These are phyloP conservation scores for Candida quercuum DNA, from an alignment of 805 yeast species.

Conservation along the genomic window DNA sequence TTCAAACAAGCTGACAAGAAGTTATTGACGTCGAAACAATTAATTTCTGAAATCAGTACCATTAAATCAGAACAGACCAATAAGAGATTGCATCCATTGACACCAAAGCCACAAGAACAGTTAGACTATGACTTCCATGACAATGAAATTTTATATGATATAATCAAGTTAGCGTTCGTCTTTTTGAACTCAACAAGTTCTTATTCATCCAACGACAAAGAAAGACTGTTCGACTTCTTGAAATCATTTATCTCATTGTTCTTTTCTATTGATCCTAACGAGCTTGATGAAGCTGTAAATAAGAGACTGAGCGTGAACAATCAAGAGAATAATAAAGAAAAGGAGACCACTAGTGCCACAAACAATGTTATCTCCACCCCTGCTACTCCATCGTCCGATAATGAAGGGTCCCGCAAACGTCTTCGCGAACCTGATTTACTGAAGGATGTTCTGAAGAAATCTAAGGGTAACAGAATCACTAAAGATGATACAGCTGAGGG, in stretches of 20 bases:
- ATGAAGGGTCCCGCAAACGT: conserved; percentile 26
- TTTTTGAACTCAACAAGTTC: conserved; percentile 65
- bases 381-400: conserved; percentile 12
- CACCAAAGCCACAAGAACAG: conserved; percentile 80
- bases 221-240: conserved; percentile 65
- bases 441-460: conserved; percentile 54
- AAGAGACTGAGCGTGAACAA: conserved; percentile 23
- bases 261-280: conserved; percentile 53
- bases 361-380: conserved; percentile 2
- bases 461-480: conserved; percentile 31
- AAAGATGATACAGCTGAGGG: conserved; percentile 25
- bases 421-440: conserved; percentile 47
- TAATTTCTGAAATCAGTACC: conserved; percentile 87
- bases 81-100: conserved; percentile 78
- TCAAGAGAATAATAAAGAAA: conserved; percentile 6
- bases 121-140: conserved; percentile 63
- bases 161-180: conserved; percentile 58
- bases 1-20: conserved; percentile 97
- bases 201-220: conserved; percentile 78
- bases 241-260: conserved; percentile 66
- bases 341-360: conserved; percentile 13
- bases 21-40: conserved; percentile 79
- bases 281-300: conserved; percentile 35
- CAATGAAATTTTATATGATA: conserved; percentile 64
- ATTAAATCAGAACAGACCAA: conserved; percentile 88